A percentile compares a stretch with the other conserved stretches of the same genome.
Conservation (phyloP, 495 filamentous ascomycete species). For the Niebla homalea region DNA sequence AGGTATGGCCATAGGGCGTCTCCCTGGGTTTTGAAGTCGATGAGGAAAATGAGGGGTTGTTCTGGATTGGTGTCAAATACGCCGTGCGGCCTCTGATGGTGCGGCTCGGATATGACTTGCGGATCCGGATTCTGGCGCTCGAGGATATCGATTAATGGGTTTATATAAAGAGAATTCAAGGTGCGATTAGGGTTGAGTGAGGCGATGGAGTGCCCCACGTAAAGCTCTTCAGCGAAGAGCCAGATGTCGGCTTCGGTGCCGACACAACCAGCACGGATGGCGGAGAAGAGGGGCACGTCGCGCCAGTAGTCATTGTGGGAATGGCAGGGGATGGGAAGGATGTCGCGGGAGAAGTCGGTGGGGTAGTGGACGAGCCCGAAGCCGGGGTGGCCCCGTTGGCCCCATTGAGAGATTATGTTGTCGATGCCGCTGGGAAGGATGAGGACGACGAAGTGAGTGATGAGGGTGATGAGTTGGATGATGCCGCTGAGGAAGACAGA, state of each 20-base stretch:
- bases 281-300: slow-evolving; percentile 54
- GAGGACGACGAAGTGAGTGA: slow-evolving; percentile 35
- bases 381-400: slow-evolving; percentile 32
- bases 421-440: slow-evolving; percentile 47
- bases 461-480: slow-evolving; percentile 36
- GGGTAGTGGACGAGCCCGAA: slow-evolving; percentile 49
- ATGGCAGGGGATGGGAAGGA: slow-evolving; percentile 55
- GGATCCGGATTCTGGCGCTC: slow-evolving; percentile 30
- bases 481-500: slow-evolving; percentile 24
- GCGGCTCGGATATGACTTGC: slow-evolving; percentile 3
- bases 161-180: slow-evolving; percentile 41
- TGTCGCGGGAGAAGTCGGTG: slow-evolving; percentile 60
- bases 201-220: slow-evolving; percentile 43
- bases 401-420: slow-evolving; percentile 38
- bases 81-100: slow-evolving; percentile 17
- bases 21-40: slow-evolving; percentile 33
- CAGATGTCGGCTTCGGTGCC: slow-evolving; percentile 81
- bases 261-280: slow-evolving; percentile 53
- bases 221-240: slow-evolving; percentile 57
- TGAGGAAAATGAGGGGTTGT: slow-evolving; percentile 28
- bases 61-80: slow-evolving; percentile 30
- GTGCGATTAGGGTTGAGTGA: slow-evolving; percentile 38
- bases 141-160: slow-evolving; percentile 41
- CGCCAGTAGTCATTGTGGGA: slow-evolving; percentile 92
- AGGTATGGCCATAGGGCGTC: slow-evolving; percentile 26